Conservation (phyloP, 164 flowering plant species). For the Annona squamosa region DNA sequence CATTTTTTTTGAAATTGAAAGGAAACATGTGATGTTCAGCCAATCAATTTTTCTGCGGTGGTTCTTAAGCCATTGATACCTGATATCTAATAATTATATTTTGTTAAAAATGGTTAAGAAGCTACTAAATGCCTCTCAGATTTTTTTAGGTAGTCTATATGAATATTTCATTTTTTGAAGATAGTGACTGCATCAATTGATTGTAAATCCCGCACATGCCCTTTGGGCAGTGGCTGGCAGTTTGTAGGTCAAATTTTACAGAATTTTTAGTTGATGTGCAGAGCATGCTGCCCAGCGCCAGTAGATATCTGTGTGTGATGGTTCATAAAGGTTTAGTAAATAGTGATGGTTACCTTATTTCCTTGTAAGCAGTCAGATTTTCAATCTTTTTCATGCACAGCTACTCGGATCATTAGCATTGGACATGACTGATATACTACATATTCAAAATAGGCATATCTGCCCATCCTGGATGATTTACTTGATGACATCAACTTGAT, state of each 20-base stretch:
- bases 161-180: not conserved
- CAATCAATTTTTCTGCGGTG: too few species aligned
- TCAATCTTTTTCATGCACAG: too few species aligned
- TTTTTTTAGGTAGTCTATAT: not conserved
- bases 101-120: not conserved
- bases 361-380: too few species aligned
- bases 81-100: too few species aligned
- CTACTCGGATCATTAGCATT: too few species aligned
- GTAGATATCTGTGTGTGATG: not conserved
- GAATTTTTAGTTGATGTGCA: not conserved
- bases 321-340: not conserved
- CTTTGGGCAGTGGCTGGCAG: not conserved
- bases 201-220: not conserved
- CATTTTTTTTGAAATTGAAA: too few species aligned
- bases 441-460: not conserved
- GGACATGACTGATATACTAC: not conserved
- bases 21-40: too few species aligned
- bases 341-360: not conserved
- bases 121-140: not conserved
- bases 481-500: not conserved
- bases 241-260: not conserved
- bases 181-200: not conserved
- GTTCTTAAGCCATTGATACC: too few species aligned
- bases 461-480: not conserved
- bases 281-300: not conserved